Base-by-base conservation (phyloP, 2,329 filamentous ascomycete species). In the Pseudogymnoascus destructans region DNA sequence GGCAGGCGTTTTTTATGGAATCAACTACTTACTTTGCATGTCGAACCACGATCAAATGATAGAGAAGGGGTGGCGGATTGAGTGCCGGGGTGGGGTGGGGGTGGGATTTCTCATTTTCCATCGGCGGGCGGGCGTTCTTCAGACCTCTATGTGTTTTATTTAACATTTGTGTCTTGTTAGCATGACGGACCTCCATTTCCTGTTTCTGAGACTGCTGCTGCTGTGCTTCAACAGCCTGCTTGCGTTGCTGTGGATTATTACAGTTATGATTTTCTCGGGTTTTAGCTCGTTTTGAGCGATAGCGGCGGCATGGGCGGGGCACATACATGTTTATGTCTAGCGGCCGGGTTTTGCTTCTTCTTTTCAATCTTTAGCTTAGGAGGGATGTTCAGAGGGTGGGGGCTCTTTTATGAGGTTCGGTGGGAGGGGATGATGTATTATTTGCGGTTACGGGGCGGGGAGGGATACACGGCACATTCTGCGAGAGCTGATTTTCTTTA, bases 81-180 rank as follows among this genome's bases (percentile, higher is more conserved):
- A n/a, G n/a, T 27, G 19, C 11, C 2, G 6, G 17, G 17, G 3
- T 5, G 40, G 11, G 19, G 7, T 23, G 2, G 19, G 7, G 42
- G 2, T 11, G 9, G 23, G n/a, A 6, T 27, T 27, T 17, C 11
- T n/a, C 13, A 23, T 49, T 49, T 27, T 23, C 17, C 42, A 49
- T 49, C 9, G n/a, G 23, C 23, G 42, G 42, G 11, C 30, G 30
- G 30, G 30, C 30, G 30, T 33, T 30, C 9, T 21, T 30, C n/a
- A 27, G n/a, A 30, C n/a, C 13, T n/a, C 13, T n/a, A 1, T 40
- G 17, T 52, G 23, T 52, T 49, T 15, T 49, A 15, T 49, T 49
- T 27, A 49, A 49, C 42, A 49, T 49, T 17, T 30, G 42, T 52
- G 42, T 52, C 42, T 27, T 52, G 42, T 52, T 52, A 30, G 42